Base-by-base conservation (phyloP, 805 yeast species). In the Candida nonsorbophila region DNA sequence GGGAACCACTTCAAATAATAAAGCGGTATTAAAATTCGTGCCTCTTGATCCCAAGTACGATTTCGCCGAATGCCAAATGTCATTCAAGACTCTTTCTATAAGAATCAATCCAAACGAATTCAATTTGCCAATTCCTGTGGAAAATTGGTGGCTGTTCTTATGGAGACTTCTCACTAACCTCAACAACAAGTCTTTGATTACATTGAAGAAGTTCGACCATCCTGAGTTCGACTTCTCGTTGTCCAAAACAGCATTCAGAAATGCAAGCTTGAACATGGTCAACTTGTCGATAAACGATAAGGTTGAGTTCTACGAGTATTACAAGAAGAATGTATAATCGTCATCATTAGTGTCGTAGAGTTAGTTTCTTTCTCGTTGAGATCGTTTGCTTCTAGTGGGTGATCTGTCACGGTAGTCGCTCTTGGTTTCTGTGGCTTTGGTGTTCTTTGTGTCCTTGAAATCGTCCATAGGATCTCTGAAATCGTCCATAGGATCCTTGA, bases 1-100 rank as follows among this genome's bases (percentile, higher is more conserved):
- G 47, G 95, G 95, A 0, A 84, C 95, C 0, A 69, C 95, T 0
- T 76, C 95, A 0, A 90, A 88, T 49, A 92, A 94, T 28, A 77
- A 78, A 37, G 77, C 87, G 0, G 48, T 88, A 1, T 63, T 88
- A 37, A 76, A 85, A 3, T 71, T 83, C 32, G 58, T 61, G 20
- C 27, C 34, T 4, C 32, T 46, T 14, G 25, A 33, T 14, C 12
- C 35, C 9, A 36, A 29, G 12, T 45, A 45, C 22, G 33, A 47
- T 4, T 48, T 59, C 20, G 30, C 36, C 29, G 29, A 33, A 0
- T 51, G 52, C 33, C 42, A 41, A 7, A 38, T 55, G 33, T 66
- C 61, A 32, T n/a, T n/a, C n/a, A n/a, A n/a, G n/a, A 53, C 67
- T 0, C 28, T 68, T 21, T 57, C 66, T 24, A 31, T 67, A 29